A percentile compares a stretch with the other conserved stretches of the same genome.
These are phyloP conservation scores for Tylopilus plumbeoviolaceoides DNA, from an alignment of 768 basidiomycete genomes.

Conservation along the genomic window DNA sequence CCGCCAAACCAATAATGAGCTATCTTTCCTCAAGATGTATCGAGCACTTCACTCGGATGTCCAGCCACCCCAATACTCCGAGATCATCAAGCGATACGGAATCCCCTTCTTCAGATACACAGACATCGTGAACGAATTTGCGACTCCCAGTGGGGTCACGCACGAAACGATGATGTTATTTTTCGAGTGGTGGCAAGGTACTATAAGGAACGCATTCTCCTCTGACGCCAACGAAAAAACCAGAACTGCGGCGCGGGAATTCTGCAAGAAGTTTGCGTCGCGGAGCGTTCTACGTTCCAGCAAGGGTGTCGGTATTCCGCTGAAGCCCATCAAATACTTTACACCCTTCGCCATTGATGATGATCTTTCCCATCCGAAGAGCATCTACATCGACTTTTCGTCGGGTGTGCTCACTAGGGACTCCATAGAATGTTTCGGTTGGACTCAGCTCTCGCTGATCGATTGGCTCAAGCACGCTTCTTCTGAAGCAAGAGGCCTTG, in stretches of 20 bases:
- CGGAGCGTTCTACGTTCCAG: conserved; percentile 12
- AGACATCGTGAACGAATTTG: conserved; percentile 13
- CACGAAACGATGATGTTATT: conserved; percentile 9
- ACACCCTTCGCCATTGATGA: conserved; percentile 58
- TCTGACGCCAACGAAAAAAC: not conserved
- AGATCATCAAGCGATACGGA: conserved; percentile 7
- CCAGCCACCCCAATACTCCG: not conserved
- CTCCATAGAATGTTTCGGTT: conserved; percentile 52
- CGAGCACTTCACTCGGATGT: conserved; percentile 3
- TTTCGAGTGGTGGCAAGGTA: conserved; percentile 11
- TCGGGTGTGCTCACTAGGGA: conserved; percentile 45
- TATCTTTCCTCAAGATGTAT: conserved; percentile 8
- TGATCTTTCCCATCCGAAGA: conserved; percentile 69
- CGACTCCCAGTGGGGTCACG: conserved; percentile 6
- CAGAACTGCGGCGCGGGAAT: not conserved
- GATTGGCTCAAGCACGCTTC: conserved; percentile 71
- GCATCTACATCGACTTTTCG: conserved; percentile 65
- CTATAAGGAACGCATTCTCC: not conserved
- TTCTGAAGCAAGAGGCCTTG: conserved; percentile 26
- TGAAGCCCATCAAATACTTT: conserved; percentile 57
- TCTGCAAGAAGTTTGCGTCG: conserved; percentile 45
- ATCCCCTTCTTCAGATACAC: conserved; percentile 3
- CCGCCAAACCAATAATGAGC: conserved; percentile 3
- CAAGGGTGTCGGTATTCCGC: conserved; percentile 21
- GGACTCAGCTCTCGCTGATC: conserved; percentile 65